Evolutionary conservation across 352 stramenopile species (phyloP).

Genomic region (Globisporangium uncinulatum): DNA sequence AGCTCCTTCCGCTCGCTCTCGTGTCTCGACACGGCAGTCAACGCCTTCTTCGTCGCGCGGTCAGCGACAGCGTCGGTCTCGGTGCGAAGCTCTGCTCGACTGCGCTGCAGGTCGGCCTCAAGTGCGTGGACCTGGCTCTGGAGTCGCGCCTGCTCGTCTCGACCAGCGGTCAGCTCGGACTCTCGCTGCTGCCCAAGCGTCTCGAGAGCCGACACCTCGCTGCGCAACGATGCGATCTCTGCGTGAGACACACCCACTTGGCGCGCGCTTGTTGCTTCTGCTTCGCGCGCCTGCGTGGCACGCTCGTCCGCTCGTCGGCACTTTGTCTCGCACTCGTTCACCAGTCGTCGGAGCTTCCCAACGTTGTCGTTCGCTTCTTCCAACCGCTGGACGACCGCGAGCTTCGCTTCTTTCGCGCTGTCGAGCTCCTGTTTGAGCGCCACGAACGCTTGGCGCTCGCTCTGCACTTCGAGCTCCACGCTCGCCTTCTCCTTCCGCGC

Average conservation of each 20-base stretch:
- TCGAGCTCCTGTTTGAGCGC: constrained; percentile 47
- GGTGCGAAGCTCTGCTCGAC: constrained; percentile 17
- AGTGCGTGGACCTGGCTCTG: constrained; percentile 22
- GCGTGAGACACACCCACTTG: constrained; percentile 1
- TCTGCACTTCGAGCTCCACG: constrained; percentile 43
- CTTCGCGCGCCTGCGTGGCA: constrained; percentile 12
- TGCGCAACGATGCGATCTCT: constrained; percentile 8
- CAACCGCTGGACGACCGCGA: constrained; percentile 38
- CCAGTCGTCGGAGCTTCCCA: constrained; percentile 44
- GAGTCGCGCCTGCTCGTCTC: constrained; percentile 23
- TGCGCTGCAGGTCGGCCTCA: constrained; percentile 23
- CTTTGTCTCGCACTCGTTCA: constrained; percentile 35
- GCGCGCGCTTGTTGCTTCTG: constrained; percentile 15
- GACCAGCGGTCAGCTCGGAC: constrained; percentile 24
- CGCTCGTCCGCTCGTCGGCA: constrained; percentile 26
- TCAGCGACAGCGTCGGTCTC: constrained; percentile 19
- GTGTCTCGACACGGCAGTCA: constrained; percentile 22
- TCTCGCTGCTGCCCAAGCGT: constrained; percentile 22
- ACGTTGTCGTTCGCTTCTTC: constrained; percentile 71
- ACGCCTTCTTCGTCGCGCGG: constrained; percentile 16
- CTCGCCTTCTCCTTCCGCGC: constrained; percentile 42
- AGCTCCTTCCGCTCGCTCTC: constrained; percentile 24
- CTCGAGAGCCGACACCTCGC: constrained; percentile 18
- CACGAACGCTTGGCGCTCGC: constrained; percentile 47
- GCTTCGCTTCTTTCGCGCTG: constrained; percentile 39